Percentiles rank a stretch among this genome's conserved stretches.
Conservation (phyloP, 441 rosid genomes). For the Arabidopsis hybrid region DNA sequence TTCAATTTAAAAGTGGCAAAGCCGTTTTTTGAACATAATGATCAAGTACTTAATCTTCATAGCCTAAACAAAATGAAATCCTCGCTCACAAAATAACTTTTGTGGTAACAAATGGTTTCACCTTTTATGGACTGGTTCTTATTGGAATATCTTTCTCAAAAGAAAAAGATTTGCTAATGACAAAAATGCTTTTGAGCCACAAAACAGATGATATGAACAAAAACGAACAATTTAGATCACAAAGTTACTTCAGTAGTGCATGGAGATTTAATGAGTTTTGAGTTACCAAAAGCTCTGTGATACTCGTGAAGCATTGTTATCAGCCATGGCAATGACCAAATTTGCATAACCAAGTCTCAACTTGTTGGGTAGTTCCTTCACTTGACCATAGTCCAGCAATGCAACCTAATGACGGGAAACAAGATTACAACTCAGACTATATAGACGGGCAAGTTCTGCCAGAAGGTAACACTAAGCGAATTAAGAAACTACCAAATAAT, state of each 20-base stretch:
- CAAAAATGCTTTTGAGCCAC: not conserved
- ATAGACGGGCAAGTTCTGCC: constrained; percentile 18
- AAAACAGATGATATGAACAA: constrained; percentile 6
- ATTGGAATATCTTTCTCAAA: constrained; percentile 7
- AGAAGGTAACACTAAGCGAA: constrained; percentile 19
- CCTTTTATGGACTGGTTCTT: not conserved
- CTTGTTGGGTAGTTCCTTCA: constrained; percentile 88
- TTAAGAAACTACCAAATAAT: constrained; percentile 24
- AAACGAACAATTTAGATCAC: constrained; percentile 1
- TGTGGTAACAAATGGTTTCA: constrained; percentile 19
- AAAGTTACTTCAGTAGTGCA: constrained; percentile 22
- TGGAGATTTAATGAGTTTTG: not conserved
- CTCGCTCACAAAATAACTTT: not conserved
- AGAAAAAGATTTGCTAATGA: constrained; percentile 5
- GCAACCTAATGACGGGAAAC: constrained; percentile 72
- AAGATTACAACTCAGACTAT: constrained; percentile 32
- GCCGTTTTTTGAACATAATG: not conserved
- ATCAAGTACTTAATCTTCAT: not conserved
- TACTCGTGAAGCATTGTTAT: constrained; percentile 65
- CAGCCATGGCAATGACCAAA: constrained; percentile 88
- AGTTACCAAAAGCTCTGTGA: constrained; percentile 82
- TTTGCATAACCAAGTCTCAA: constrained; percentile 90
- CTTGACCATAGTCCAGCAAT: constrained; percentile 95
- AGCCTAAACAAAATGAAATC: not conserved
- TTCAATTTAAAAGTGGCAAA: not conserved